Evolutionary conservation across 148 eudicot species (phyloP), one percentile per base, ranked within the genome.

Genomic region (Camellia sinensis): DNA sequence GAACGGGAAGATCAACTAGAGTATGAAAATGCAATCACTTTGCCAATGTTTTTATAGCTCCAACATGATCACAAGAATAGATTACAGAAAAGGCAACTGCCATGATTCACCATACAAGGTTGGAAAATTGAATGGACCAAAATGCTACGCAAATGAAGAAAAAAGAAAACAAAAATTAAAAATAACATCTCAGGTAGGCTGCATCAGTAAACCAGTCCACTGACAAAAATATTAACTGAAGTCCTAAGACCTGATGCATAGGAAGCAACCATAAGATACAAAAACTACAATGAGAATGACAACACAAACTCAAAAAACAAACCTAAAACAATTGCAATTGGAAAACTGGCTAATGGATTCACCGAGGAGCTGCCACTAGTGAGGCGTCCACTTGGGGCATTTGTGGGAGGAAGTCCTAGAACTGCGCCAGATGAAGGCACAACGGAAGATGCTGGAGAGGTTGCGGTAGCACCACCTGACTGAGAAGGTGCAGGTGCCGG

Each of bases 401-500:
- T 84, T 4, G 88, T 80, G n/a, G 99, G 99, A 78, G 88, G 84
- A 18, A 84, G 75, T 21, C 85, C 90, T 12, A 86, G 45, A 63
- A 72, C 76, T 15, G 92, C 79, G 11, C 93, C 90, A 21, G 90
- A 65, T 29, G 97, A 86, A 73, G 98, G 93, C 75, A 91, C 87
- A 1, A 40, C 74, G 5, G 86, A 66, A 14, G 92, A 81, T 12
- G 37, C 21, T 44, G 75, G 83, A 78, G 74, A 68, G 41, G 78
- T 82, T 62, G 86, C 37, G 40, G 88, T 68, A 50, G 78, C 59
- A 67, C 91, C 88, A 3, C 88, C 91, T 45, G 89, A 56, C 45
- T 87, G 82, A 15, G 88, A 83, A 63, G 97, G 97, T 78, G 95
- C 85, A 65, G 99, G 93, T 2, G 94, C 92, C n/a, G 99, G 98